Conservation (phyloP, 2,329 filamentous ascomycete genomes). For the Cadophora luteo-olivacea region DNA sequence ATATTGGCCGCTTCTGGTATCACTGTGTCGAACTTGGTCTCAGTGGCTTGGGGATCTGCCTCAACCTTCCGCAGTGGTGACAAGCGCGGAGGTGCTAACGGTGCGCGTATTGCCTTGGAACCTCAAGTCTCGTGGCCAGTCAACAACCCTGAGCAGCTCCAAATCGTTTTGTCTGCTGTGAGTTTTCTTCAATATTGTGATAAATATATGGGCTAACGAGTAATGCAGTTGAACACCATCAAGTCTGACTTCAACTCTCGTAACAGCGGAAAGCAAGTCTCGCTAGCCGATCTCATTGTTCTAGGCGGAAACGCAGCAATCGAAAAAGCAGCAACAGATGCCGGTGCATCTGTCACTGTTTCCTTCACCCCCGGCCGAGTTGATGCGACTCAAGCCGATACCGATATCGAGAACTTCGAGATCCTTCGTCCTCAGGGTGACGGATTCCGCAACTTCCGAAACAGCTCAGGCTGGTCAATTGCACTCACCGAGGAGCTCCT, state of each 20-base stretch:
- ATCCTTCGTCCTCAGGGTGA: constrained; percentile 61
- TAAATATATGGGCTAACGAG: constrained; percentile 9
- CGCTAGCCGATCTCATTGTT: constrained; percentile 64
- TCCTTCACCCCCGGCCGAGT: constrained; percentile 62
- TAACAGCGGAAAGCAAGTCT: constrained; percentile 59
- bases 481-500: constrained; percentile 61
- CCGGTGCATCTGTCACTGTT: constrained; percentile 49
- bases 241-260: constrained; percentile 60
- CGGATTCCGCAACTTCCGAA: constrained; percentile 66
- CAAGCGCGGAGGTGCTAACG: constrained; percentile 84
- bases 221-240: constrained; percentile 44
- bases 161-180: constrained; percentile 34
- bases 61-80: constrained; percentile 76
- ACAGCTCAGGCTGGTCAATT: constrained; percentile 50
- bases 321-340: constrained; percentile 55
- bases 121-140: constrained; percentile 75
- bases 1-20: constrained; percentile 67
- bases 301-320: constrained; percentile 61
- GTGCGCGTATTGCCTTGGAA: constrained; percentile 75
- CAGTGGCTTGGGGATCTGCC: constrained; percentile 71
- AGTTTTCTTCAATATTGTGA: background rate
- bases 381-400: constrained; percentile 62
- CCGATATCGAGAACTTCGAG: constrained; percentile 58
- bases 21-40: constrained; percentile 65
- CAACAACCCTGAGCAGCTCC: constrained; percentile 75